These are phyloP conservation scores for Zoysia pacifica DNA, from an alignment of 176 grass and related monocot genomes.

Conservation along the genomic window DNA sequence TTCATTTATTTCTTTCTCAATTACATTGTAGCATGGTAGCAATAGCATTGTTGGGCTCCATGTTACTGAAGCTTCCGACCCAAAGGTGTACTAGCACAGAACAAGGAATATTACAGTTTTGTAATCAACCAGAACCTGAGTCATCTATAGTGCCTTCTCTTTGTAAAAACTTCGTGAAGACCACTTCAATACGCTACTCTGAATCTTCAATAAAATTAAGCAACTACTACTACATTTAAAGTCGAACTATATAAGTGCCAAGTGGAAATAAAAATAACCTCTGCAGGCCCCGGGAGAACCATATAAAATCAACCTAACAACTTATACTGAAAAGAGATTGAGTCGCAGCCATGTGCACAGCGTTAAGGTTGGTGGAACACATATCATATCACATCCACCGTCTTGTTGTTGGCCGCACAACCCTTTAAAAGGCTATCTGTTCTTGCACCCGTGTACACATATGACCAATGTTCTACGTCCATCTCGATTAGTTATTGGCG, in stretches of 20 bases:
- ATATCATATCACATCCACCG: slow-evolving; percentile 33
- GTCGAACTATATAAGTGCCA: neutral
- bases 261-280: slow-evolving; percentile 13
- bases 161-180: slow-evolving; percentile 2
- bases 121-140: slow-evolving; percentile 27
- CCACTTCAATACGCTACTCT: slow-evolving; percentile 3
- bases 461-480: slow-evolving; percentile 21
- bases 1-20: no score
- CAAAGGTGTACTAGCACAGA: slow-evolving; percentile 25
- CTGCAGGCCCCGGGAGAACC: neutral
- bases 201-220: slow-evolving; percentile 17
- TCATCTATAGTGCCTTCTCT: neutral
- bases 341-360: slow-evolving; percentile 37
- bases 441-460: slow-evolving; percentile 30
- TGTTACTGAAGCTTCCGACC: slow-evolving; percentile 40
- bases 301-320: neutral
- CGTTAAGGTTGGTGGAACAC: slow-evolving; percentile 40
- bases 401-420: slow-evolving; percentile 15
- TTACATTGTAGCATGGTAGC: no score
- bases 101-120: neutral
- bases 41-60: slow-evolving; percentile 12
- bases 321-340: slow-evolving; percentile 11
- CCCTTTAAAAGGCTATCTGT: neutral
- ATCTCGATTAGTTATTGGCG: slow-evolving; percentile 16
- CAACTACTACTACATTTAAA: neutral